Percentiles rank a stretch among this genome's conserved stretches.
These are phyloP conservation scores for Vanilla planifolia DNA, from an alignment of 106 monocot species.

Conservation along the genomic window DNA sequence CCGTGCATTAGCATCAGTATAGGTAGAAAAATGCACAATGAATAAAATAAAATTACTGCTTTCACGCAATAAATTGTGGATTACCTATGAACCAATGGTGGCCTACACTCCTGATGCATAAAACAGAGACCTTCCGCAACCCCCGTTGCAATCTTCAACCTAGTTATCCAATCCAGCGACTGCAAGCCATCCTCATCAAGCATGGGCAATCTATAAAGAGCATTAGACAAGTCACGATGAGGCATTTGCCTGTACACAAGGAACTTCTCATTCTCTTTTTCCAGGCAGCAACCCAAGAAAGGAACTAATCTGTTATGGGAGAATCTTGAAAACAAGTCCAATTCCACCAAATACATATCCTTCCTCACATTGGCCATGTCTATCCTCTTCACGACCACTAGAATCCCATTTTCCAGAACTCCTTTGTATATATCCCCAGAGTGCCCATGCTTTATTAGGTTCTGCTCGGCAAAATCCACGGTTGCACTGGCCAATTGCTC, in stretches of 20 bases:
- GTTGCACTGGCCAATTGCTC: conserved; percentile 63
- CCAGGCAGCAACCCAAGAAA: conserved; percentile 70
- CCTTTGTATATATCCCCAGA: conserved; percentile 79
- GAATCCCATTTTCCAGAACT: conserved; percentile 46
- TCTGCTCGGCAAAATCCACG: conserved; percentile 37
- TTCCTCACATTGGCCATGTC: conserved; percentile 19
- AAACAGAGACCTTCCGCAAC: conserved; percentile 73
- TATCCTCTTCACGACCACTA: conserved; percentile 74
- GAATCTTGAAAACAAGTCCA: conserved; percentile 63
- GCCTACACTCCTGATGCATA: conserved; percentile 70
- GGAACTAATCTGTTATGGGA: conserved; percentile 62
- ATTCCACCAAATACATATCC: conserved; percentile 37
- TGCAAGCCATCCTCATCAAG: conserved; percentile 62
- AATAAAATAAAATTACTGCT: no score
- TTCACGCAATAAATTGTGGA: no score
- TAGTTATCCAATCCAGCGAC: conserved; percentile 86
- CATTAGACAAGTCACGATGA: conserved; percentile 52
- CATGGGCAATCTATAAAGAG: conserved; percentile 44
- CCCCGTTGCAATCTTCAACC: conserved; percentile 83
- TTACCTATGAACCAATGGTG: conserved; percentile 86
- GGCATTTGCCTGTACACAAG: conserved; percentile 75
- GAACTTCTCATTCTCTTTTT: conserved; percentile 67
- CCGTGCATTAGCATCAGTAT: no score
- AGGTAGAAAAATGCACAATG: no score
- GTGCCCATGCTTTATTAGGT: conserved; percentile 76